Base-by-base conservation (phyloP, 139 green algal genomes). In the Chlamydomonas applanata region DNA sequence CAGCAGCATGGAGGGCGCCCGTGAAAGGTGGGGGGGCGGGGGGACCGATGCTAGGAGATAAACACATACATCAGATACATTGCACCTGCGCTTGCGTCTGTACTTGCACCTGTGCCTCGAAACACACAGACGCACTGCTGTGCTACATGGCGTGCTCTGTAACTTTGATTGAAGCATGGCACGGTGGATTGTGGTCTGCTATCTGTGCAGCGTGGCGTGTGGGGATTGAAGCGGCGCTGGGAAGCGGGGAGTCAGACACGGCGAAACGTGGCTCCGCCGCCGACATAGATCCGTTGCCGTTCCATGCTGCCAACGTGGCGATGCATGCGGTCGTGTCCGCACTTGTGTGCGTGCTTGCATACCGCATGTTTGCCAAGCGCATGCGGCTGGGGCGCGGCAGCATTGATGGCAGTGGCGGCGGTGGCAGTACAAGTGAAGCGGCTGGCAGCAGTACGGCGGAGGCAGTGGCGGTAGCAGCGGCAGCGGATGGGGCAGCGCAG, bases 271-370 rank as follows among this genome's bases (percentile, higher is more conserved):
- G 56, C 22, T 4, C 63, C 4, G 22, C 69, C n/a, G 7, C 25
- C 16, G 81, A 77, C 0, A 36, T 91, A 16, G 72, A 89, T 67
- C 85, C 90, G 0, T 60, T 89, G 22, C 73, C 75, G 0, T 93
- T 92, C 72, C 90, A 95, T 60, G 11, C 79, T 0, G 56, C 64
- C 44, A 92, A 90, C 61, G 46, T 90, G 7, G 11, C 79, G 2
- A 22, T 80, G 3, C 90, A 94, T 74, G 83, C 78, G 0, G 2
- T 88, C 3, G 87, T 84, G 1, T 89, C 79, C 49, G 83, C 56
- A 4, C 73, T 92, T 22, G 83, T 93, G 11, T 53, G 13, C 20
- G 40, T 49, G 40, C 40, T 49, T 7, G 11, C 40, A 11, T 49
- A 49, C 40, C 40, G 11, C 40, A 19, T 49, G 40, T 49, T 49